Base-by-base conservation (phyloP, 2,329 filamentous ascomycete genomes). In the Clonostachys chloroleuca region DNA sequence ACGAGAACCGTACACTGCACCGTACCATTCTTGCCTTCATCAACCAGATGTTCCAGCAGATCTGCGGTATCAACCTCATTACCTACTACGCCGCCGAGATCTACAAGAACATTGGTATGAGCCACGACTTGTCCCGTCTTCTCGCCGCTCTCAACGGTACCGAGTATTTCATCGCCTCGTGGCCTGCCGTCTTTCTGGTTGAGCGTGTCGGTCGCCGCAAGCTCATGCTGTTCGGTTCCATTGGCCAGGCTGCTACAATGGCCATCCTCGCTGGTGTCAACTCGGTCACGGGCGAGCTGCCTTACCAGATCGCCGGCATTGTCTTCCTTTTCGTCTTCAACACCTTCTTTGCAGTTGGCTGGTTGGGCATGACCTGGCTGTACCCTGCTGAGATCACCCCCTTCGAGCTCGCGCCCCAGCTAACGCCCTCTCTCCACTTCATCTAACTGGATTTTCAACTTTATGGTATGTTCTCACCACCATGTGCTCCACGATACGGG, bases 191-290 rank as follows among this genome's bases (percentile, higher is more conserved):
- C 17, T 82, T 83, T 60, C 71, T 85, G 24, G 81, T 86, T 36
- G 83, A 87, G 62, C 75, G 78, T 2, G 78, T 84, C 5, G 84
- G 84, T 12, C 81, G 87, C 30, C 77, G 86, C 16, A 78, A 80
- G 57, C 75, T 90, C 50, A 89, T 91, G 84, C 66, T 90, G 16
- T 80, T 88, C 52, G 86, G 86, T 46, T 81, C 80, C 36, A 59
- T 75, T 2, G 81, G 81, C 49, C 81, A 86, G 60, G 81, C 78
- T 2, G 69, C 65, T 2, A 73, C 79, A 45, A 89, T 89, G 86
- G 77, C 82, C 3, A 73, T 89, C 36, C 69, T 82, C 36, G 70
- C 75, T 0, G 71, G 73, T 34, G 68, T 86, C 48, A 82, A 80
- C 52, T 75, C 73, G 1, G 68, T 73, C 49, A 72, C 77, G 43